Evolutionary conservation across 371 early-diverging fungal species (phyloP), one percentile per base, ranked within the genome.

Genomic region (Blastocladiella emersonii): DNA sequence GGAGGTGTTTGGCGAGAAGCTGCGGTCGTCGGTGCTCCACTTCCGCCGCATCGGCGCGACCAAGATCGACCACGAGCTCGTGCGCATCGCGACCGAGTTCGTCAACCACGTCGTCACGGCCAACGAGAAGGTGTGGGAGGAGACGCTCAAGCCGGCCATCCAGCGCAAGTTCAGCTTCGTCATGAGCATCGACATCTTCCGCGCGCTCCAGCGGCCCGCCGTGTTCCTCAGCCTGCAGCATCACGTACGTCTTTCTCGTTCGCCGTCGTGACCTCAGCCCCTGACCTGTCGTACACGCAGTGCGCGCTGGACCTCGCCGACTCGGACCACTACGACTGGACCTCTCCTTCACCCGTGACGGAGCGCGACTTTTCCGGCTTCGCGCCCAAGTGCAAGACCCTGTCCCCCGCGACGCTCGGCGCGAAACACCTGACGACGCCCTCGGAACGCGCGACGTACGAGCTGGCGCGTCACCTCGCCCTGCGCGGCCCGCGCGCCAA

Each of bases 1-100:
- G 63, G 34, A 57, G 3, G 25, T 76, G 3, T 77, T 75, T 61
- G 61, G 66, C 25, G n/a, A 59, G 30, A 55, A 71, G 13, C n/a
- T 80, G 36, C 66, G 80, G 13, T 48, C 57, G 7, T 67, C 72
- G 13, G 75, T 78, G 59, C 43, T 75, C 25, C 72, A 76, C 51
- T 80, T 80, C 66, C 49, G 70, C 5, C 61, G 66, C 37, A 73
- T 78, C 8, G 76, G 74, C 13, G 80, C 80, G 12, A 74, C 76
- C 19, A 64, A 67, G 48, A 71, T 77, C 32, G 76, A 78, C 27
- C 76, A 76, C 36, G 72, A 78, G 64, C 72, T 74, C 41, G 62
- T 61, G 37, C 35, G 56, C 15, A 73, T 67, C 41, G 68, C 72
- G 10, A 65, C 63, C 7, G 69, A 63, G 55, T 65, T 76, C 60